Percentiles rank a stretch among this genome's conserved stretches.
These are phyloP conservation scores for Yamadazyma trypodendri DNA, from an alignment of 1,139 yeast species.

Conservation along the genomic window DNA sequence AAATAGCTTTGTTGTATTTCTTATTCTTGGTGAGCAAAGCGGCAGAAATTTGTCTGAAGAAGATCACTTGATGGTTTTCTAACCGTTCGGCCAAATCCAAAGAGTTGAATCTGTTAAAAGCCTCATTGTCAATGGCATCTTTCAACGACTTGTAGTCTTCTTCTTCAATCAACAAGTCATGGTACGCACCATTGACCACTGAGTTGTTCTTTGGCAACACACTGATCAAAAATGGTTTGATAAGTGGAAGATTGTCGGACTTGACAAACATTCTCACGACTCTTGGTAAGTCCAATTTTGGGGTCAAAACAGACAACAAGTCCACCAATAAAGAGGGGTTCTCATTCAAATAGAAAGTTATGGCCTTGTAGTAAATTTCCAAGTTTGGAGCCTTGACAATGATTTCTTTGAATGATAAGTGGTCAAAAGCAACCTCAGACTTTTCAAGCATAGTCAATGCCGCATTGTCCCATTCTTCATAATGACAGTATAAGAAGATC, in stretches of 20 bases:
- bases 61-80: slow-evolving; percentile 86
- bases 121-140: slow-evolving; percentile 73
- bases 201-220: slow-evolving; percentile 89
- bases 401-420: slow-evolving; percentile 88
- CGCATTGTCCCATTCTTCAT: slow-evolving; percentile 99
- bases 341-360: slow-evolving; percentile 88
- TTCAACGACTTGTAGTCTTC: slow-evolving; percentile 90
- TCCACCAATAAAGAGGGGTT: slow-evolving; percentile 91
- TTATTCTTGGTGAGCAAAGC: slow-evolving; percentile 89
- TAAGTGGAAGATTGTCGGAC: slow-evolving; percentile 92
- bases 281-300: slow-evolving; percentile 91
- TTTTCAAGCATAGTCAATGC: slow-evolving; percentile 97
- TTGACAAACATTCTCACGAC: slow-evolving; percentile 93
- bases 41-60: slow-evolving; percentile 96
- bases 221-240: slow-evolving; percentile 90
- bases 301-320: slow-evolving; percentile 78
- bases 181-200: slow-evolving; percentile 92
- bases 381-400: slow-evolving; percentile 92
- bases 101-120: slow-evolving; percentile 89
- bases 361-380: slow-evolving; percentile 96
- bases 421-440: slow-evolving; percentile 92
- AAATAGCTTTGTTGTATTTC: slow-evolving; percentile 87
- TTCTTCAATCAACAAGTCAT: slow-evolving; percentile 92
- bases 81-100: slow-evolving; percentile 89
- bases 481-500: slow-evolving; percentile 94